These are phyloP conservation scores for Eucalyptus cloeziana DNA, from an alignment of 345 rosid species.

Conservation along the genomic window DNA sequence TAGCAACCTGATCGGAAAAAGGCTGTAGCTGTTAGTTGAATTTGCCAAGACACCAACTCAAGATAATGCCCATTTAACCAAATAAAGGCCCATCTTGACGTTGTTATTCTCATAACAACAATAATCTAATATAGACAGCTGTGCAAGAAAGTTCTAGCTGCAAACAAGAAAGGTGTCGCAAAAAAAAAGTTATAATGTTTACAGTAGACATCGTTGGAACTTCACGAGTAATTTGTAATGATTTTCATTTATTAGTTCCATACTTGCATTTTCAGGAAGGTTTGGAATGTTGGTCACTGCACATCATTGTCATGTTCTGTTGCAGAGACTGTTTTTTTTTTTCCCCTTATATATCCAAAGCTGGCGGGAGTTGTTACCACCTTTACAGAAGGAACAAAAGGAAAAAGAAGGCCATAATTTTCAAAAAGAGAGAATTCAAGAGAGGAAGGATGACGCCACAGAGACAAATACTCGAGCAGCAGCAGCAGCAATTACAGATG, in stretches of 20 bases:
- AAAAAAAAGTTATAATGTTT: background rate
- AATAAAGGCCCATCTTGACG: background rate
- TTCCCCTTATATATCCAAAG: background rate
- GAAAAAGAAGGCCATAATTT: constrained; percentile 26
- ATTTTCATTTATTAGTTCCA: background rate
- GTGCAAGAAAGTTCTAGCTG: background rate
- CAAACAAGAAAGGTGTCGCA: background rate
- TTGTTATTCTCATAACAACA: background rate
- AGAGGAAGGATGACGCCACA: background rate
- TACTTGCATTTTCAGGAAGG: background rate
- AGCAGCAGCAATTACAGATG: background rate
- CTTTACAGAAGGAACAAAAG: background rate
- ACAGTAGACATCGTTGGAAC: background rate
- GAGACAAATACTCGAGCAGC: background rate
- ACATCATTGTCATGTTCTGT: background rate
- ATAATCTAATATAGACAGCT: background rate
- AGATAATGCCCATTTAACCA: constrained; percentile 10
- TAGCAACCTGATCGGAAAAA: background rate
- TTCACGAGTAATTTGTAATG: background rate
- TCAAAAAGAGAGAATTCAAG: background rate
- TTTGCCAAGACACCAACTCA: constrained; percentile 6
- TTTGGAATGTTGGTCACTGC: background rate
- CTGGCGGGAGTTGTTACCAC: background rate
- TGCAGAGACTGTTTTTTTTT: constrained; percentile 7
- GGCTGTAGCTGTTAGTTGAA: constrained; percentile 5